phyloP scores from a whole-genome alignment of 768 basidiomycete genomes.

The Suillus discolor region DNA sequence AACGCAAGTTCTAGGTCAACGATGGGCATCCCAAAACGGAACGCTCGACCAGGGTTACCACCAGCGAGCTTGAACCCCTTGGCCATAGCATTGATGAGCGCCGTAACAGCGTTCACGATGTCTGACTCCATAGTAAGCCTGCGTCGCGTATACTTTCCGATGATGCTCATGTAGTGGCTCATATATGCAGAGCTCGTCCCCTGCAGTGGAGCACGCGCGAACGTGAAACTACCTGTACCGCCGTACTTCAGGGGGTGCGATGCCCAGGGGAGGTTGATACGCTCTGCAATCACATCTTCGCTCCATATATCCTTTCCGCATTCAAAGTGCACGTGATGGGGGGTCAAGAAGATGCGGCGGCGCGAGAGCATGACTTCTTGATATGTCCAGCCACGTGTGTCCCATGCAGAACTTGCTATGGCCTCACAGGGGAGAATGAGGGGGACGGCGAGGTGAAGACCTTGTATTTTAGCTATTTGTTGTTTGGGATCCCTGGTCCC shows the following conservation, averaged over 20 bases:
- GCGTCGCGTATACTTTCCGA: background rate
- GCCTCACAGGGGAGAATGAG: slow-evolving; percentile 17
- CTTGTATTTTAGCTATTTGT: slow-evolving; percentile 22
- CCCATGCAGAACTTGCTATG: slow-evolving; percentile 16
- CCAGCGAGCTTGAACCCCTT: background rate
- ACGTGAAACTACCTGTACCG: background rate
- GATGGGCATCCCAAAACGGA: slow-evolving; percentile 1
- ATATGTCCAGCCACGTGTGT: slow-evolving; percentile 26
- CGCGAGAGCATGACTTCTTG: slow-evolving; percentile 24
- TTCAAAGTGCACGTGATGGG: slow-evolving; percentile 25
- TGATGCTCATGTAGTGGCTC: background rate
- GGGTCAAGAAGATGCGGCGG: slow-evolving; percentile 24
- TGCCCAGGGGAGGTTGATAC: background rate
- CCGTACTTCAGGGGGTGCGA: background rate
- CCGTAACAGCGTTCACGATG: background rate
- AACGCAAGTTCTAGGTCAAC: slow-evolving; percentile 17
- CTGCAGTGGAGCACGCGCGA: background rate
- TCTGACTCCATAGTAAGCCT: background rate
- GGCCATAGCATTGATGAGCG: background rate
- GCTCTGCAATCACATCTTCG: slow-evolving; percentile 25
- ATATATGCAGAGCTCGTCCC: too few relatives aligned
- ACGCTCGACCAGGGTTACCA: background rate
- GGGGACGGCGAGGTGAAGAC: slow-evolving; percentile 23
- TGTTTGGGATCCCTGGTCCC: slow-evolving; percentile 19
- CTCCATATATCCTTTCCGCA: slow-evolving; percentile 24